These are phyloP conservation scores for Diatrype stigma DNA, from an alignment of 2,329 filamentous ascomycete species.

Conservation along the genomic window DNA sequence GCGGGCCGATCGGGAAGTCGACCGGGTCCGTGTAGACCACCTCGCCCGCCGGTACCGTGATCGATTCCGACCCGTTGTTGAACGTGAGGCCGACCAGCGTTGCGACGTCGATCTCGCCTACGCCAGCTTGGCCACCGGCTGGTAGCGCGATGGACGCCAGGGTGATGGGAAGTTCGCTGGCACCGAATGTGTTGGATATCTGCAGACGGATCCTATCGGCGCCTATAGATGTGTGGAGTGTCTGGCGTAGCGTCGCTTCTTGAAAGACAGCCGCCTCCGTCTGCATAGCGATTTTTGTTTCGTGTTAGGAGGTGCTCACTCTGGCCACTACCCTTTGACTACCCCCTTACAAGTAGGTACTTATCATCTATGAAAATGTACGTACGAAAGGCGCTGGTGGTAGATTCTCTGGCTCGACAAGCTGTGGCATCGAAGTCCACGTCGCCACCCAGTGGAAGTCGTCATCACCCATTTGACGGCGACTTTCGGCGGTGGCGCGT, in stretches of 20 bases:
- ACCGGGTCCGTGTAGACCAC: slow-evolving; percentile 59
- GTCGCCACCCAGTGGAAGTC: slow-evolving; percentile 56
- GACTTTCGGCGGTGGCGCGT: slow-evolving; percentile 1
- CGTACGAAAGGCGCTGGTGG: slow-evolving; percentile 57
- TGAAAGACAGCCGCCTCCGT: slow-evolving; percentile 46
- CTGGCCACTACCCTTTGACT: background rate
- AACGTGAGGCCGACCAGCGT: slow-evolving; percentile 56
- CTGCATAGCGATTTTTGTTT: no score
- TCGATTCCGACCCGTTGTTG: slow-evolving; percentile 45
- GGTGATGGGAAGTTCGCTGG: slow-evolving; percentile 55
- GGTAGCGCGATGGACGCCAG: slow-evolving; percentile 55
- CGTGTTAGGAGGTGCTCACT: slow-evolving; percentile 4
- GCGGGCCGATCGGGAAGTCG: slow-evolving; percentile 45
- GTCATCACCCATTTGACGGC: no score
- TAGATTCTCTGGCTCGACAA: slow-evolving; percentile 58
- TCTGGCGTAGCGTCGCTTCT: slow-evolving; percentile 63
- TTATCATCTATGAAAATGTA: slow-evolving; percentile 7
- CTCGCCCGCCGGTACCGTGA: slow-evolving; percentile 51
- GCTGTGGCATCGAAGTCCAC: slow-evolving; percentile 64
- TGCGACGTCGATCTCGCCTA: slow-evolving; percentile 45
- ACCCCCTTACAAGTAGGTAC: no score
- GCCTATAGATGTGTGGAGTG: slow-evolving; percentile 54
- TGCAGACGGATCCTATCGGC: slow-evolving; percentile 55
- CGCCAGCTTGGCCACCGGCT: slow-evolving; percentile 47
- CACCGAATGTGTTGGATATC: slow-evolving; percentile 63